Evolutionary conservation across 805 yeast genomes (phyloP).

Genomic region (Kuraishia capsulata): DNA sequence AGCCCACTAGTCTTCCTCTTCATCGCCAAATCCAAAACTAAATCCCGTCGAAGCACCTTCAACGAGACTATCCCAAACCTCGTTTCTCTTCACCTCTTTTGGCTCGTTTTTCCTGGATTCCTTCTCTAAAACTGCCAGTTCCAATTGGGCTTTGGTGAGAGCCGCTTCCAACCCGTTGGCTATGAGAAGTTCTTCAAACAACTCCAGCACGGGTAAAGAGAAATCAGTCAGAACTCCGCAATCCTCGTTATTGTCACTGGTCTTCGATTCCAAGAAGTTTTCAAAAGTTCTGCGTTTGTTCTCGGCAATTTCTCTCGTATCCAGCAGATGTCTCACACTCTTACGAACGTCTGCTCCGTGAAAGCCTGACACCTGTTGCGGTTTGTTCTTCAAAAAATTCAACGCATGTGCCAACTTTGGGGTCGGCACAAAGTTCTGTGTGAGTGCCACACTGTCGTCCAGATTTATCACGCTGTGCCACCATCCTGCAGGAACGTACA

Average conservation of each 20-base stretch:
- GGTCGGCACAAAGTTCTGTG: slow-evolving; percentile 80
- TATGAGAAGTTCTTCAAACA: slow-evolving; percentile 43
- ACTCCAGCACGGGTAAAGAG: slow-evolving; percentile 50
- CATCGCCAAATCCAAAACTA: slow-evolving; percentile 25
- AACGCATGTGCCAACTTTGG: slow-evolving; percentile 53
- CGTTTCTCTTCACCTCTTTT: slow-evolving; percentile 28
- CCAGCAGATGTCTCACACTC: slow-evolving; percentile 23
- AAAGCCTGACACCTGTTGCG: slow-evolving; percentile 75
- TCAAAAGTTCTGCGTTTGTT: slow-evolving; percentile 8
- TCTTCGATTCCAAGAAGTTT: slow-evolving; percentile 19
- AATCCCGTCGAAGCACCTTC: slow-evolving; percentile 9
- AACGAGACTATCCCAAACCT: slow-evolving; percentile 44
- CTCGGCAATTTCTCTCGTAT: slow-evolving; percentile 8
- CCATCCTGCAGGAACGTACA: slow-evolving; percentile 95
- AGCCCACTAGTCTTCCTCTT: too few species aligned
- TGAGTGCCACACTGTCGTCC: slow-evolving; percentile 75
- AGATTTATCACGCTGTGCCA: slow-evolving; percentile 92
- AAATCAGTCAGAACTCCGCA: slow-evolving; percentile 35
- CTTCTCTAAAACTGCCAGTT: slow-evolving; percentile 21
- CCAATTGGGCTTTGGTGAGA: slow-evolving; percentile 1
- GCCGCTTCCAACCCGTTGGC: slow-evolving; percentile 23
- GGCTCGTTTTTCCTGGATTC: slow-evolving; percentile 3
- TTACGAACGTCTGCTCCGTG: slow-evolving; percentile 41
- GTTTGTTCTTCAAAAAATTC: slow-evolving; percentile 56
- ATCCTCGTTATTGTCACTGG: slow-evolving; percentile 37